These are phyloP conservation scores for Nannochloropsis oceanica DNA, from an alignment of 108 stramenopile genomes.

Conservation along the genomic window DNA sequence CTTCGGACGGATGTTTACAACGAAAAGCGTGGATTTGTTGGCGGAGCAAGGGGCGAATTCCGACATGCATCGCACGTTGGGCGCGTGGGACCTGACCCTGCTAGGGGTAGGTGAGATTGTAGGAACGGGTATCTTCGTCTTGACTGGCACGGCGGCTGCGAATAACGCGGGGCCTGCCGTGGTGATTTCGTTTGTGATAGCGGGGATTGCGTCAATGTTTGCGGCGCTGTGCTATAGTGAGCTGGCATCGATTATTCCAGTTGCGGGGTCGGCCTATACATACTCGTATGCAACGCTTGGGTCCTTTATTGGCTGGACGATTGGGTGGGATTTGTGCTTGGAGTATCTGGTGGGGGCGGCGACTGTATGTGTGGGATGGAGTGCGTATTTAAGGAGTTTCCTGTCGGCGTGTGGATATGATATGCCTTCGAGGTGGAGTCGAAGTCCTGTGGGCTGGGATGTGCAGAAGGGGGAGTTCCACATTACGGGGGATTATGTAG, in stretches of 20 bases:
- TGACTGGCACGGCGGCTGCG: background rate
- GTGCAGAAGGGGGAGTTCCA: background rate
- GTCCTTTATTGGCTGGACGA: background rate
- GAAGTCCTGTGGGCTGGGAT: background rate
- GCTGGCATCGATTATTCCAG: background rate
- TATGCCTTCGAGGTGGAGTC: background rate
- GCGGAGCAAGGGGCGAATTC: background rate
- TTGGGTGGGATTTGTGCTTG: background rate
- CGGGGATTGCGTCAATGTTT: background rate
- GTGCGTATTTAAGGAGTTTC: background rate
- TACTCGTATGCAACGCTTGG: background rate
- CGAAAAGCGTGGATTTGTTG: background rate
- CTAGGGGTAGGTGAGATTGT: background rate
- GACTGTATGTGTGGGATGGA: background rate
- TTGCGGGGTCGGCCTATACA: background rate
- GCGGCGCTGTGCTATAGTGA: background rate
- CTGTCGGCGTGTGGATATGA: background rate
- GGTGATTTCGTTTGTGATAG: background rate
- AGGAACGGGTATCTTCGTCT: background rate
- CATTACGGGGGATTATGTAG: background rate
- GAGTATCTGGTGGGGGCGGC: background rate
- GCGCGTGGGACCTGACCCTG: background rate
- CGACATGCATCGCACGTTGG: background rate
- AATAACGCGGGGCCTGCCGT: background rate
- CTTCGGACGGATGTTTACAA: background rate